These are phyloP conservation scores for Trichoderma simmonsii DNA, from an alignment of 2,329 filamentous ascomycete genomes.

Conservation along the genomic window DNA sequence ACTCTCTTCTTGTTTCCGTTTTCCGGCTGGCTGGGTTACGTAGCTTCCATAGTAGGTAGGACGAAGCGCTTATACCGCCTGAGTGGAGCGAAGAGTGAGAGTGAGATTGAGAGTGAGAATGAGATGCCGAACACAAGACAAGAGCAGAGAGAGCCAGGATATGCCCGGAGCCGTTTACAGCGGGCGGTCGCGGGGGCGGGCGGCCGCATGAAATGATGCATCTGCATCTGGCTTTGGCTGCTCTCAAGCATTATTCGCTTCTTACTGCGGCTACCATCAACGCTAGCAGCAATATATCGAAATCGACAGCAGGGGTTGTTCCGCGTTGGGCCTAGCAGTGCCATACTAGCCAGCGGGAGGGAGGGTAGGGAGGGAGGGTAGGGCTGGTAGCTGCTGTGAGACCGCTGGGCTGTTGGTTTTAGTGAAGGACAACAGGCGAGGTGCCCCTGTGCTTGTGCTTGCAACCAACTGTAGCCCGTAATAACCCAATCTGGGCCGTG, in stretches of 20 bases:
- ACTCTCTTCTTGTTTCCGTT: not conserved
- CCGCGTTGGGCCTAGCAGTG: not conserved
- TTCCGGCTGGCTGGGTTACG: not conserved
- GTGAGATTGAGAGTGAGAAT: not conserved
- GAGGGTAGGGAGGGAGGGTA: not conserved
- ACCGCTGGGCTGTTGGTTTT: not conserved
- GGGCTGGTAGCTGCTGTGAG: not conserved
- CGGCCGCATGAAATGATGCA: not conserved
- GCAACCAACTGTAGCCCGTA: not conserved
- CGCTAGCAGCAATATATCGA: constrained; percentile 2
- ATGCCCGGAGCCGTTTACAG: not conserved
- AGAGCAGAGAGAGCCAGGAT: not conserved
- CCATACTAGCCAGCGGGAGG: not conserved
- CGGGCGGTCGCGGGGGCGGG: not conserved
- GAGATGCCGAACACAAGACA: not conserved
- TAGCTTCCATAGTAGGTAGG: not conserved
- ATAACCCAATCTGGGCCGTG: not conserved
- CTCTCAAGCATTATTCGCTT: not conserved
- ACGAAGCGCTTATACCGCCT: not conserved
- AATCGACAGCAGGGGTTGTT: not conserved
- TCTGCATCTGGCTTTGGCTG: not conserved
- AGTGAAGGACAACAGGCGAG: not conserved
- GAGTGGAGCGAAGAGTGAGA: not conserved
- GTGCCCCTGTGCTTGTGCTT: not conserved
- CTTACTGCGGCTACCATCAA: not conserved